phyloP scores from a whole-genome alignment of 306 rosid genomes.

The Sechiopsis laciniata region DNA sequence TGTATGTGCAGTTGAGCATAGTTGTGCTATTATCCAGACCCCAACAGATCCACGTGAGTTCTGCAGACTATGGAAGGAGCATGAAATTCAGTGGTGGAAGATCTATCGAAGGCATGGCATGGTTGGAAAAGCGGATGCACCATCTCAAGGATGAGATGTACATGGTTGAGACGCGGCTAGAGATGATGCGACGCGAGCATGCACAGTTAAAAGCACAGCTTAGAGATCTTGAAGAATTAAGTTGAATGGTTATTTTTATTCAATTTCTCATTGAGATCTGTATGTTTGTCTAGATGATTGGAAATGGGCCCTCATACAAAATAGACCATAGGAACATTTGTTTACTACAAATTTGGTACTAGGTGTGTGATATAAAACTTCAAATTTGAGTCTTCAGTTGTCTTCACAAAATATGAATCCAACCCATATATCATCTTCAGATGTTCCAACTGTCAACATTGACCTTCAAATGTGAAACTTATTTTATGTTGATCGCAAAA shows the following conservation, averaged over 20 bases:
- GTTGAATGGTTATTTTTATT: conserved; percentile 12
- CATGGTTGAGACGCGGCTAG: conserved; percentile 79
- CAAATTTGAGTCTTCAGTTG: neutral
- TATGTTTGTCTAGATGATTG: neutral
- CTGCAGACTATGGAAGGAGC: conserved; percentile 43
- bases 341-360: neutral
- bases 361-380: neutral
- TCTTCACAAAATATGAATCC: neutral
- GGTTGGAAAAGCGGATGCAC: conserved; percentile 85
- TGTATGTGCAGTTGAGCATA: conserved; percentile 81
- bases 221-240: conserved; percentile 42
- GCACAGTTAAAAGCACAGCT: conserved; percentile 62
- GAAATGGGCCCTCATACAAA: neutral
- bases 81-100: conserved; percentile 42
- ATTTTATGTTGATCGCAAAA: too few relatives aligned
- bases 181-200: conserved; percentile 71
- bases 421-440: neutral
- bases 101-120: conserved; percentile 47
- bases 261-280: conserved; percentile 1
- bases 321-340: neutral
- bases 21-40: conserved; percentile 69
- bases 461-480: neutral
- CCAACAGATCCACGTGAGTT: conserved; percentile 64
- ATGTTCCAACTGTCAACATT: neutral
- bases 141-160: conserved; percentile 87